Percentiles rank a stretch among this genome's conserved stretches.
Conservation (phyloP, 352 stramenopile genomes). For the Plasmopara muralis region DNA sequence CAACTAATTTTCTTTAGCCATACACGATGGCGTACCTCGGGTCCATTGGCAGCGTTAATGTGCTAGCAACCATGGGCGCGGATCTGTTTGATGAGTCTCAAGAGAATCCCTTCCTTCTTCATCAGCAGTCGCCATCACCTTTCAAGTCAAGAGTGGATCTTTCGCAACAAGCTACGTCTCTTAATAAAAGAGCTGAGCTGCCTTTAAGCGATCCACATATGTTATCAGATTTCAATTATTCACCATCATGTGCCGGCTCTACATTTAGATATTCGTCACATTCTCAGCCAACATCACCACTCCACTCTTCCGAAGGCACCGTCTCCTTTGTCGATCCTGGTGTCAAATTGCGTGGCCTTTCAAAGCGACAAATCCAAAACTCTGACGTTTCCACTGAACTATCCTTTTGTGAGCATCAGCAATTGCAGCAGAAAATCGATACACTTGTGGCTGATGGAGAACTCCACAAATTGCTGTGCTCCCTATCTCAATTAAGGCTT, state of each 20-base stretch:
- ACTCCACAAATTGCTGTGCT: constrained; percentile 63
- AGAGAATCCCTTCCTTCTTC: constrained; percentile 61
- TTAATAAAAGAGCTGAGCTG: constrained; percentile 25
- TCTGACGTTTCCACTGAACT: constrained; percentile 36
- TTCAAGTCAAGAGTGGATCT: constrained; percentile 12
- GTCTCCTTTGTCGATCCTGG: constrained; percentile 25
- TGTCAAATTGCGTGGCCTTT: constrained; percentile 20
- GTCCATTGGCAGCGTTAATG: constrained; percentile 57
- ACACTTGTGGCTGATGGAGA: constrained; percentile 29
- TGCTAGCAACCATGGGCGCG: constrained; percentile 60
- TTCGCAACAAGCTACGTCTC: constrained; percentile 1
- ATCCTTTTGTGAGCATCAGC: constrained; percentile 23
- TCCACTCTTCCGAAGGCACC: constrained; percentile 19
- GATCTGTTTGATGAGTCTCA: constrained; percentile 68
- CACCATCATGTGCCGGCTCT: constrained; percentile 1
- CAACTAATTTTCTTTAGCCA: constrained; percentile 1
- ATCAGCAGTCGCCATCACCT: constrained; percentile 16
- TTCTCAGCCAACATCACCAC: constrained; percentile 5
- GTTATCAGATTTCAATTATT: constrained; percentile 3
- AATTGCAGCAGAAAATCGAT: constrained; percentile 10
- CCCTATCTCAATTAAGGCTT: constrained; percentile 44
- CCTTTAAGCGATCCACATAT: constrained; percentile 29
- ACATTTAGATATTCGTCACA: constrained; percentile 5
- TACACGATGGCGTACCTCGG: constrained; percentile 45
- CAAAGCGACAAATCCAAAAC: constrained; percentile 39